phyloP scores from a whole-genome alignment of 1,284 basidiomycete species.

The Ganoderma sp. region DNA sequence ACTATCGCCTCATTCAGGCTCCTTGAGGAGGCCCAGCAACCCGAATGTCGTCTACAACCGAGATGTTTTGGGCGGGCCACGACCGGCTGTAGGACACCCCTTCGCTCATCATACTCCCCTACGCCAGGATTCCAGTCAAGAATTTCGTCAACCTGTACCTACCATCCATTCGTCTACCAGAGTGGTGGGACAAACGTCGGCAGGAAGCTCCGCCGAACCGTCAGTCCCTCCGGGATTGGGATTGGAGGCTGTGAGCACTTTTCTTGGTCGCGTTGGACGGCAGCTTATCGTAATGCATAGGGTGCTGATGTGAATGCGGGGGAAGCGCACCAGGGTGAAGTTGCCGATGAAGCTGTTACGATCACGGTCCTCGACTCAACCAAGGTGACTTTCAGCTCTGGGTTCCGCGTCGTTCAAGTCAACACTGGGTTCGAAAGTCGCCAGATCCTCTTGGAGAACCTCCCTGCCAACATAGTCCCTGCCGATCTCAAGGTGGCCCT shows the following conservation, averaged over 20 bases:
- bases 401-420: slow-evolving; percentile 47
- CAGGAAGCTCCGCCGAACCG: slow-evolving; percentile 18
- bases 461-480: slow-evolving; percentile 32
- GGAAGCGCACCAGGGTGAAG: not conserved
- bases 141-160: not conserved
- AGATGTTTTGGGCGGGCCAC: not conserved
- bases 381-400: slow-evolving; percentile 46
- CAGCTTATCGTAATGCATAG: not conserved
- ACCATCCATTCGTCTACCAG: too few relatives aligned
- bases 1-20: not conserved
- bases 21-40: not conserved
- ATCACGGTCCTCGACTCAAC: slow-evolving; percentile 38
- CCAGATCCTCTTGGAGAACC: slow-evolving; percentile 46
- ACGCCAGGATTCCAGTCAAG: not conserved
- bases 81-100: not conserved
- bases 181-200: not conserved
- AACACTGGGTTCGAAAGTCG: slow-evolving; percentile 51
- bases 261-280: not conserved
- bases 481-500: slow-evolving; percentile 33
- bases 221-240: slow-evolving; percentile 39
- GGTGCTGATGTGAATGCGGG: not conserved
- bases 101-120: not conserved
- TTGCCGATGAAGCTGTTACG: slow-evolving; percentile 19
- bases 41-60: not conserved
- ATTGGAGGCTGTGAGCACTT: slow-evolving; percentile 31